Conservation (phyloP, 2,329 filamentous ascomycete species). For the Cryphonectria nitschkei region DNA sequence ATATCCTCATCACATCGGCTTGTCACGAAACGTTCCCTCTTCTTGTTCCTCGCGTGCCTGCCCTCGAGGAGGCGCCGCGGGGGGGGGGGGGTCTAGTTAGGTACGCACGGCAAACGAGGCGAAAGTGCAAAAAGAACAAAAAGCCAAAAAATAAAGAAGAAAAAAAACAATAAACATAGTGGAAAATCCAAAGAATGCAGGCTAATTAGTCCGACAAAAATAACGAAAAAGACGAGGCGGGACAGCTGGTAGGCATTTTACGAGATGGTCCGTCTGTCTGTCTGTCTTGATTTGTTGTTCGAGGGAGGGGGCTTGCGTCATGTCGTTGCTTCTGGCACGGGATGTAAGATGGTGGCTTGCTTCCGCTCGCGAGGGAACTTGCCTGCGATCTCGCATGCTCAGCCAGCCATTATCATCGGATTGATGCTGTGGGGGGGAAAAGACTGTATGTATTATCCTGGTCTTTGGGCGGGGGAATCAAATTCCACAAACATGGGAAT, state of each 20-base stretch:
- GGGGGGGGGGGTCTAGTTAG: background rate
- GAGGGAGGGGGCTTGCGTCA: background rate
- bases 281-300: background rate
- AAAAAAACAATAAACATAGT: background rate
- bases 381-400: background rate
- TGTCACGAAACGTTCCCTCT: background rate
- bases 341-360: slow-evolving; percentile 6
- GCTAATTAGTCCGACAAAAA: background rate
- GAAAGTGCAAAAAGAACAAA: background rate
- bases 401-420: background rate
- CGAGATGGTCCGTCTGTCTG: background rate
- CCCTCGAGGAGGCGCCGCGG: too few species aligned
- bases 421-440: background rate
- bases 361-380: background rate
- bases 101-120: background rate
- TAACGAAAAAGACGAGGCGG: background rate
- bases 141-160: too few species aligned
- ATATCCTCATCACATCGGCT: background rate
- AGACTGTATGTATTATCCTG: background rate
- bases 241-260: background rate
- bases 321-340: slow-evolving; percentile 3
- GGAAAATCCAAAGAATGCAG: background rate
- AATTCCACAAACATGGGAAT: background rate
- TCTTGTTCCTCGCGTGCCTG: background rate
- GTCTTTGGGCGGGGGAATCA: background rate